Conservation (phyloP, 306 rosid species). For the Heteromeles arbutifolia region DNA sequence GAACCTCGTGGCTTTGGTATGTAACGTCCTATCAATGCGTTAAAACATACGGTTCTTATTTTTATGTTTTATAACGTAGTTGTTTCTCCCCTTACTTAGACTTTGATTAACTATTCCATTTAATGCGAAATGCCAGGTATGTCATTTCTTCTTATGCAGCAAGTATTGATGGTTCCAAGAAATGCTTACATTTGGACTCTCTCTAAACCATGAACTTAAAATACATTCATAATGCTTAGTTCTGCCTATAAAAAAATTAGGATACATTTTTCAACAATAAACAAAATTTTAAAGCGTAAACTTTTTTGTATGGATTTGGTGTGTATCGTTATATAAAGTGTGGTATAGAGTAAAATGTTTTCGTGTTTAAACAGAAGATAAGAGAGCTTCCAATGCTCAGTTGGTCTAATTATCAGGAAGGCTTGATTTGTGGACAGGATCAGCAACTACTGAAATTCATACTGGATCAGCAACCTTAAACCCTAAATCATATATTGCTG, state of each 20-base stretch:
- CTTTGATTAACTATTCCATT: background rate
- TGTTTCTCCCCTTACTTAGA: background rate
- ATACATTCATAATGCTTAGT: background rate
- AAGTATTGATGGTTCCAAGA: background rate
- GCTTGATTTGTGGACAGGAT: background rate
- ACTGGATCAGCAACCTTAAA: background rate
- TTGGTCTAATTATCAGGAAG: background rate
- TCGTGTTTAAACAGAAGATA: background rate
- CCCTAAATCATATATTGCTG: background rate
- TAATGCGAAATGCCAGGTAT: background rate
- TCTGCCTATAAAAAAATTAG: background rate
- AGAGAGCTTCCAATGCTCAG: background rate
- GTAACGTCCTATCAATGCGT: background rate
- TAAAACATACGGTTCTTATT: background rate
- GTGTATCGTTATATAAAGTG: background rate
- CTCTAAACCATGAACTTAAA: background rate
- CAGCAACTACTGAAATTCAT: background rate
- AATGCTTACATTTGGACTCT: background rate
- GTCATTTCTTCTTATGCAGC: background rate
- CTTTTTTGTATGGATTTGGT: background rate
- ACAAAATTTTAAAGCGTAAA: background rate
- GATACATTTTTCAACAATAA: background rate
- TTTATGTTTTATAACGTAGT: background rate
- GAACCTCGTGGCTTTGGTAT: slow-evolving; percentile 95
- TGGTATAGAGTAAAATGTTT: background rate